phyloP scores from a whole-genome alignment of 257 asterid genomes.

The Ehretia macrophylla region DNA sequence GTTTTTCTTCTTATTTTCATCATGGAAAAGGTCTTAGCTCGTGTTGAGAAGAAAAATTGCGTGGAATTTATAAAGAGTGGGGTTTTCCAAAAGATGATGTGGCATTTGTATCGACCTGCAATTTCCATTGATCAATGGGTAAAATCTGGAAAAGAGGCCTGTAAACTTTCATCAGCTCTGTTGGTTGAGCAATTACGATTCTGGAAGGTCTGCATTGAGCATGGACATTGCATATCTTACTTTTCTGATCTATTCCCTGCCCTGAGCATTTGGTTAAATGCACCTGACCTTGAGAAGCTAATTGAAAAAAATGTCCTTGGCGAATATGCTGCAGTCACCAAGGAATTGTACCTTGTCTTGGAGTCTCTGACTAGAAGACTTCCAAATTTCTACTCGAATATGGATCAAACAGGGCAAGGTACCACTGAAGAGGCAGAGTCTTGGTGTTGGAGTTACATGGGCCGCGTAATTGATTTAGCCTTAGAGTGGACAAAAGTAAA shows the following conservation, averaged over 20 bases:
- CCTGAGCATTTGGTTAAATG: conserved; percentile 68
- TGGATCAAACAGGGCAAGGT: conserved; percentile 24
- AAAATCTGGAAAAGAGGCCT: conserved; percentile 58
- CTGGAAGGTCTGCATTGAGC: conserved; percentile 66
- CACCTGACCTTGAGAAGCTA: conserved; percentile 58
- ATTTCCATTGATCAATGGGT: conserved; percentile 66
- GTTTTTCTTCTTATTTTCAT: conserved; percentile 6
- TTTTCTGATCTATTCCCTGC: conserved; percentile 62
- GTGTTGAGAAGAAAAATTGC: conserved; percentile 55
- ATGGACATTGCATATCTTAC: conserved; percentile 64
- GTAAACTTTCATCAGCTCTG: conserved; percentile 71
- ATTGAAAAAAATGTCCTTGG: conserved; percentile 39
- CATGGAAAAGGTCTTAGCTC: conserved; percentile 69
- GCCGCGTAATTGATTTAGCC: conserved; percentile 63
- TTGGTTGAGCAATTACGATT: conserved; percentile 84
- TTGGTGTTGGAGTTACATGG: conserved; percentile 74
- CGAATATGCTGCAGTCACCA: conserved; percentile 66
- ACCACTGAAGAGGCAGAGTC: conserved; percentile 36
- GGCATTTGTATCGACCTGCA: conserved; percentile 73
- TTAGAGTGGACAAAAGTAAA: conserved; percentile 61
- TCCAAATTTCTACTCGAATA: conserved; percentile 57
- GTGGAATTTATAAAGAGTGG: conserved; percentile 52
- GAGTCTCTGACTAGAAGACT: conserved; percentile 62
- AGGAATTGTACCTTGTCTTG: conserved; percentile 75
- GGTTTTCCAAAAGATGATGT: conserved; percentile 58